A percentile compares a stretch with the other conserved stretches of the same genome.
These are phyloP conservation scores for Thraustochytrium sp. DNA, from an alignment of 352 stramenopile species.

Conservation along the genomic window DNA sequence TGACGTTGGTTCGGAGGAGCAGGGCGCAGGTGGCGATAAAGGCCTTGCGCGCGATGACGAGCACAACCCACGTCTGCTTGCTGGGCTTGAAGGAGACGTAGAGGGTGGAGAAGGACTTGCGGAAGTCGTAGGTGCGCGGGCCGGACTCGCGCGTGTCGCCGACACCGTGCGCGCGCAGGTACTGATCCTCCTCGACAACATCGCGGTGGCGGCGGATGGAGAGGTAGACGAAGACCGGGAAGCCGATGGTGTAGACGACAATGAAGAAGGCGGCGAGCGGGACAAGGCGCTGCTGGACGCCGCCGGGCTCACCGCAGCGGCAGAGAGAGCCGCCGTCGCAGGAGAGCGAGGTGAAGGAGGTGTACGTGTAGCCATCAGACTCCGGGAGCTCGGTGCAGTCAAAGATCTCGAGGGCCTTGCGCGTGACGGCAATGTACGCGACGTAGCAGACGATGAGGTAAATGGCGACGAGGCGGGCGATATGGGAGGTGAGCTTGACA, in stretches of 20 bases:
- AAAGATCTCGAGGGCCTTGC: slow-evolving; percentile 45
- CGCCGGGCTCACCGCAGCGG: slow-evolving; percentile 18
- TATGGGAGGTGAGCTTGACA: slow-evolving; percentile 7
- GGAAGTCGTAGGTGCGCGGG: slow-evolving; percentile 42
- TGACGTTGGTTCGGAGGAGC: slow-evolving; percentile 66
- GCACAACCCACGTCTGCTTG: slow-evolving; percentile 63
- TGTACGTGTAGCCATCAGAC: slow-evolving; percentile 46
- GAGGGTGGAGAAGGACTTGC: slow-evolving; percentile 67
- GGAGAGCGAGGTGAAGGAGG: slow-evolving; percentile 1
- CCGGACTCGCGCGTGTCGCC: slow-evolving; percentile 46
- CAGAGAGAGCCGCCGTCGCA: slow-evolving; percentile 39
- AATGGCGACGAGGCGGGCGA: background rate
- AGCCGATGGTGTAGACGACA: slow-evolving; percentile 50
- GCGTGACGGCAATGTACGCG: slow-evolving; percentile 42
- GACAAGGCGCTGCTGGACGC: slow-evolving; percentile 44
- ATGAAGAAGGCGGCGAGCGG: slow-evolving; percentile 46
- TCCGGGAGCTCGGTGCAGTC: slow-evolving; percentile 44
- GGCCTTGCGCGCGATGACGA: slow-evolving; percentile 70
- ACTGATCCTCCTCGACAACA: slow-evolving; percentile 49
- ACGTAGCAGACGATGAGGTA: slow-evolving; percentile 45
- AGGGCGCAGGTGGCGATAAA: slow-evolving; percentile 62
- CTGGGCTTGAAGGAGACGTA: slow-evolving; percentile 77
- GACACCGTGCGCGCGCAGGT: slow-evolving; percentile 46
- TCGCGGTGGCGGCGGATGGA: slow-evolving; percentile 32
- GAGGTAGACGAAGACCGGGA: slow-evolving; percentile 43